Conservation (phyloP, 2,329 filamentous ascomycete genomes). For the Colletotrichum cordylinicola region DNA sequence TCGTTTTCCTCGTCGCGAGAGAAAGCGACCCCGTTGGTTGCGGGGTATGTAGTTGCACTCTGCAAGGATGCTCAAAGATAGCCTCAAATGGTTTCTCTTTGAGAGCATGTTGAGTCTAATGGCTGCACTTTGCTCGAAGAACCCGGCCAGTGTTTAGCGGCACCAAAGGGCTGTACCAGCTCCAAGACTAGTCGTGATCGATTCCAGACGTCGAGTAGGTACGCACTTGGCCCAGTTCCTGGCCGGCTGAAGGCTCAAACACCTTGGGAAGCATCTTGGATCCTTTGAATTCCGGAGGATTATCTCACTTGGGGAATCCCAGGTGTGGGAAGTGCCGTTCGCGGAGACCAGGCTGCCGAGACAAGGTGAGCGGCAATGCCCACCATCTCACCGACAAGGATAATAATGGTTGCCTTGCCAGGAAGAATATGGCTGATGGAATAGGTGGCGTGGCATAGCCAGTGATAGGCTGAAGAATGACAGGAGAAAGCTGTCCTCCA, state of each 20-base stretch:
- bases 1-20: not conserved
- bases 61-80: not conserved
- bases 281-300: not conserved
- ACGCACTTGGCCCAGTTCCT: not conserved
- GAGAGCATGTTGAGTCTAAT: not conserved
- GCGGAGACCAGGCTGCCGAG: constrained; percentile 7
- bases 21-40: not conserved
- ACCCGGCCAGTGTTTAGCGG: not conserved
- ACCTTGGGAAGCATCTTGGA: not conserved
- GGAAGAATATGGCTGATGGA: not conserved
- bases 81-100: not conserved
- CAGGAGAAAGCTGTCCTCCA: not conserved
- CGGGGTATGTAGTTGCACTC: not conserved
- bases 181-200: not conserved
- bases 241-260: not conserved
- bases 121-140: not conserved
- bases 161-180: not conserved
- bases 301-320: not conserved
- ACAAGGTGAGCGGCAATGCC: constrained; percentile 7
- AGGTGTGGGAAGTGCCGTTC: not conserved
- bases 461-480: constrained; percentile 1
- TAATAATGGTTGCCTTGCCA: constrained; percentile 6
- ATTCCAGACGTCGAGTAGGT: not conserved
- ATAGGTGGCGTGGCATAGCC: constrained; percentile 4
- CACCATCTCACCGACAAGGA: constrained; percentile 18